phyloP scores from a whole-genome alignment of 2,329 filamentous ascomycete species.

The Ophiostoma perfectum region DNA sequence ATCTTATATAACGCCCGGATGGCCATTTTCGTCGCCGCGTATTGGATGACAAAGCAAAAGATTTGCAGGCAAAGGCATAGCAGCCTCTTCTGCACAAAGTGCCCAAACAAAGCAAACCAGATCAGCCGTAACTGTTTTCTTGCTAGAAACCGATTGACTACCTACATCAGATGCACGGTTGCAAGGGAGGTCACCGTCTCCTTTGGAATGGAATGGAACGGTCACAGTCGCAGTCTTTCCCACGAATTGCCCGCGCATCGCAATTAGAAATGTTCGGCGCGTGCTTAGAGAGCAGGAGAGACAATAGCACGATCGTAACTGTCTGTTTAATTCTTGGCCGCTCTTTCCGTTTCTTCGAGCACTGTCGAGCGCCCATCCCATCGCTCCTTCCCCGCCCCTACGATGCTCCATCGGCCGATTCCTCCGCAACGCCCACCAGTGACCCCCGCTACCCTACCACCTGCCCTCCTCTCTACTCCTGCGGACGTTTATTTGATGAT shows the following conservation, averaged over 20 bases:
- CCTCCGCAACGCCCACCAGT: neutral
- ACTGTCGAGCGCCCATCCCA: neutral
- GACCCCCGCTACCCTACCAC: no score
- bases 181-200: neutral
- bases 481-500: neutral
- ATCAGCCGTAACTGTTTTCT: neutral
- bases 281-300: no score
- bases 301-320: neutral
- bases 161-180: no score
- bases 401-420: neutral
- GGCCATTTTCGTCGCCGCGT: neutral
- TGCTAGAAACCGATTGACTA: neutral
- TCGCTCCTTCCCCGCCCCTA: neutral
- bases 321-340: neutral
- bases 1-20: neutral
- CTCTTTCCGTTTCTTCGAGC: neutral
- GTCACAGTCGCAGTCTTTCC: neutral
- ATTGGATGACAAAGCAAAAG: neutral
- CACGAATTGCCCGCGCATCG: neutral
- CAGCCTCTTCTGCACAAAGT: neutral
- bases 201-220: neutral
- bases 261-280: neutral
- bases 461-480: neutral
- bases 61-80: neutral
- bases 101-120: neutral